phyloP scores from a whole-genome alignment of 352 stramenopile species.

The Thalassiosira pacifica region DNA sequence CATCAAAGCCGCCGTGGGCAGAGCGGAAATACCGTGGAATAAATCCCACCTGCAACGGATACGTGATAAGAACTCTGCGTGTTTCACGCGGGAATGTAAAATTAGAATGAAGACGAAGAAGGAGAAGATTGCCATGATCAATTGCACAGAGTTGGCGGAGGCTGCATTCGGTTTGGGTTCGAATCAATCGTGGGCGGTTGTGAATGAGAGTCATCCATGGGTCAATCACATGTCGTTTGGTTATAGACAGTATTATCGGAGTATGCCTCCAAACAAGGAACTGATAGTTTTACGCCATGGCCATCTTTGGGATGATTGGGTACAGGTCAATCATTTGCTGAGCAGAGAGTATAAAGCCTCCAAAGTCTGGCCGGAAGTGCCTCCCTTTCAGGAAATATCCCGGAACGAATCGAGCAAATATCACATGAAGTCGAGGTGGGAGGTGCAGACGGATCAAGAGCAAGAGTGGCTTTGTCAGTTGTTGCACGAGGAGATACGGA shows the following conservation, averaged over 20 bases:
- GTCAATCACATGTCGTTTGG: constrained; percentile 38
- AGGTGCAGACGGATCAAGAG: constrained; percentile 4
- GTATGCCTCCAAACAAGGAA: constrained; percentile 45
- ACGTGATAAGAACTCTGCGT: neutral
- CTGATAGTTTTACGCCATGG: constrained; percentile 53
- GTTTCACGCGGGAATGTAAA: too few relatives aligned
- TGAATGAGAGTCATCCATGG: constrained; percentile 21
- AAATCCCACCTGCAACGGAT: constrained; percentile 4
- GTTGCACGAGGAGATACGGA: constrained; percentile 34
- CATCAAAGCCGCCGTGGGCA: constrained; percentile 25
- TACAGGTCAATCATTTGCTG: constrained; percentile 31
- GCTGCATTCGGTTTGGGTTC: constrained; percentile 27
- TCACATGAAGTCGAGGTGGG: constrained; percentile 8
- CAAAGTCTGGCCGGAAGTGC: constrained; percentile 5
- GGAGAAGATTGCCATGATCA: constrained; percentile 5
- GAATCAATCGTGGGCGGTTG: constrained; percentile 11
- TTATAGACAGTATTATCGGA: constrained; percentile 43
- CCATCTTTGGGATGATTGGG: constrained; percentile 51
- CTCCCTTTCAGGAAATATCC: constrained; percentile 24
- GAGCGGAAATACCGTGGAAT: constrained; percentile 27
- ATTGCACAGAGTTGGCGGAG: constrained; percentile 31
- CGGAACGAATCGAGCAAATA: constrained; percentile 32
- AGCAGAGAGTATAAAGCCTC: neutral
- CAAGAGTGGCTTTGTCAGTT: constrained; percentile 32
- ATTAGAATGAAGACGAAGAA: too few relatives aligned